Evolutionary conservation across 495 filamentous ascomycete species (phyloP).

Genomic region (Neohortaea acidophila): DNA sequence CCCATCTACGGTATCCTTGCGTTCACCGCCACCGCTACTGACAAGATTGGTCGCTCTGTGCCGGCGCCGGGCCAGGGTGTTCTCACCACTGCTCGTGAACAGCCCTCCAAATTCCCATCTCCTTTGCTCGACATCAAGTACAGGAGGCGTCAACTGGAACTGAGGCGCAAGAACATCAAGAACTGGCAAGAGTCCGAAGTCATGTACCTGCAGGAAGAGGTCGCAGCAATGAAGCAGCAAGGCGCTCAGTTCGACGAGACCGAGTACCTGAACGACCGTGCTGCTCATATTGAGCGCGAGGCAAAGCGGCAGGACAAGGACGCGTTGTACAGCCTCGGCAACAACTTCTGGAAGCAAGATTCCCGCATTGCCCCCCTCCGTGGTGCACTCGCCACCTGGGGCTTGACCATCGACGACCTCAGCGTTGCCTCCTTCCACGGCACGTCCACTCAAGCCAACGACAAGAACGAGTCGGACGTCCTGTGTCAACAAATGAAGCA

Average conservation of each 20-base stretch:
- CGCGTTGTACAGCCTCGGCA: constrained; percentile 76
- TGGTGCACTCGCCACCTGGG: constrained; percentile 92
- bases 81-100: constrained; percentile 90
- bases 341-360: constrained; percentile 97
- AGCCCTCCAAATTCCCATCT: constrained; percentile 76
- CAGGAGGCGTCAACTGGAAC: constrained; percentile 81
- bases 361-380: constrained; percentile 84
- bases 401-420: constrained; percentile 92
- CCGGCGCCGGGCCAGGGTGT: constrained; percentile 94
- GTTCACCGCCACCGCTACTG: constrained; percentile 90
- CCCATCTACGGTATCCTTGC: constrained; percentile 93
- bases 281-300: constrained; percentile 75
- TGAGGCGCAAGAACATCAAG: constrained; percentile 80
- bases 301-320: constrained; percentile 82
- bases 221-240: constrained; percentile 77
- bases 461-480: constrained; percentile 98
- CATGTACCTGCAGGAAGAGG: constrained; percentile 81
- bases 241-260: constrained; percentile 53
- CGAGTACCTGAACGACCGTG: constrained; percentile 76
- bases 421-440: constrained; percentile 95
- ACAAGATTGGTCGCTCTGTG: constrained; percentile 96
- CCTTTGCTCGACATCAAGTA: constrained; percentile 95
- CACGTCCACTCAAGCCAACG: constrained; percentile 94
- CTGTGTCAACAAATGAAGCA: constrained; percentile 94
- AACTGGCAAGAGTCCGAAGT: constrained; percentile 92